Evolutionary conservation across 352 stramenopile genomes (phyloP).

Genomic region (Phytophthora multivora): DNA sequence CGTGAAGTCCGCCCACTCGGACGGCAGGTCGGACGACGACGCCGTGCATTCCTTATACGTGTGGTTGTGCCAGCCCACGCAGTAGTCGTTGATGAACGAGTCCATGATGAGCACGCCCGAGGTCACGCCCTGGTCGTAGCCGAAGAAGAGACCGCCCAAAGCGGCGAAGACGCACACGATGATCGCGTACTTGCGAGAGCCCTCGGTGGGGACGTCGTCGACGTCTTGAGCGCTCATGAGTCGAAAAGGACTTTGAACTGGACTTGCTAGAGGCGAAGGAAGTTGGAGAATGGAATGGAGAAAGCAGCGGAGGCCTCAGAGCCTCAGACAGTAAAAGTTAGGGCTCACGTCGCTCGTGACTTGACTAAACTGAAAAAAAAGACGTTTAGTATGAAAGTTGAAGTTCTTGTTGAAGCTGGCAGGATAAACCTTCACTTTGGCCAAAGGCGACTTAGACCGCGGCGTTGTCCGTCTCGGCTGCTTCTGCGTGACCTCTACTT

Average conservation of each 20-base stretch:
- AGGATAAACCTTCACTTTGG: constrained; percentile 25
- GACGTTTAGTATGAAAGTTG: constrained; percentile 18
- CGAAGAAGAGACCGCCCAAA: constrained; percentile 15
- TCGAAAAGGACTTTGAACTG: constrained; percentile 1
- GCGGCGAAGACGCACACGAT: constrained; percentile 15
- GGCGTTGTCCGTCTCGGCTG: constrained; percentile 12
- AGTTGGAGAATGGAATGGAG: constrained; percentile 36
- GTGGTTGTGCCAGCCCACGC: constrained; percentile 15
- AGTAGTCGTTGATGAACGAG: constrained; percentile 22
- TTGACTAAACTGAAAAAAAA: constrained; percentile 7
- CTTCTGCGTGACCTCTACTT: constrained; percentile 21
- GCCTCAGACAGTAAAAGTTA: not conserved
- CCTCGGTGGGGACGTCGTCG: constrained; percentile 7
- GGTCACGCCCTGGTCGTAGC: constrained; percentile 17
- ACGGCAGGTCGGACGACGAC: constrained; percentile 16
- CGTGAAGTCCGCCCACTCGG: constrained; percentile 33
- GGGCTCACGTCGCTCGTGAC: constrained; percentile 6
- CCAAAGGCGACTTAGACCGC: not conserved
- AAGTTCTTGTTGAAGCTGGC: constrained; percentile 31
- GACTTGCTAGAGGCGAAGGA: constrained; percentile 19
- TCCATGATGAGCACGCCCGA: constrained; percentile 16
- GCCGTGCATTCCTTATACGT: constrained; percentile 33
- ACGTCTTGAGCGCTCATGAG: not conserved
- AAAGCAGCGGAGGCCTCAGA: not conserved
- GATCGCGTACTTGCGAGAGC: constrained; percentile 17